These are phyloP conservation scores for Flueggea neowawraea DNA, from an alignment of 441 rosid species.

Conservation along the genomic window DNA sequence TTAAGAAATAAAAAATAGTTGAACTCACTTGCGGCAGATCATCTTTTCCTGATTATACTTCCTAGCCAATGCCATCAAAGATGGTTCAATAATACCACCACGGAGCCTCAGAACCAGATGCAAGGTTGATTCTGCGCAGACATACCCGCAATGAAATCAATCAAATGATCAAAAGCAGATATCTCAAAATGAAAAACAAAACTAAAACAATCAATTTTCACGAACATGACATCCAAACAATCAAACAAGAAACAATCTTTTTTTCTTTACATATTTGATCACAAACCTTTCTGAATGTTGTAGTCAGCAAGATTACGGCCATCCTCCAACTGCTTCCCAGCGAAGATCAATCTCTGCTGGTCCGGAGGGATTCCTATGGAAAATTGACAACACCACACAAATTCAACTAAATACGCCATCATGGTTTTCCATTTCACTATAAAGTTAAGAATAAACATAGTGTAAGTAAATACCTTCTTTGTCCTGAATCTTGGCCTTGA, in stretches of 20 bases:
- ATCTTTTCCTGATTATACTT: constrained; percentile 83
- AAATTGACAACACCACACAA: neutral
- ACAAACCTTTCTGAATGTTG: constrained; percentile 52
- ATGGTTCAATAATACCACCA: constrained; percentile 89
- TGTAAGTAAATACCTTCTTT: constrained; percentile 47
- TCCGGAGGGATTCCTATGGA: constrained; percentile 53
- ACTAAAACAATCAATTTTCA: no score
- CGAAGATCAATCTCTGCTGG: constrained; percentile 62
- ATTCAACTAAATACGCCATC: neutral
- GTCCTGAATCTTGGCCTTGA: constrained; percentile 87
- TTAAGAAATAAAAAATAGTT: no score
- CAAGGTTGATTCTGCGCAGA: constrained; percentile 52
- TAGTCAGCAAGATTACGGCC: constrained; percentile 65
- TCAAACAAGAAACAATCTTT: no score
- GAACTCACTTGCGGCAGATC: constrained; percentile 80
- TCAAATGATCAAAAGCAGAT: no score
- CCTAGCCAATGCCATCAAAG: constrained; percentile 83
- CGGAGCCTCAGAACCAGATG: constrained; percentile 83
- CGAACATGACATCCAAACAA: no score
- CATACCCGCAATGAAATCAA: no score
- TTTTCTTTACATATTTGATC: no score
- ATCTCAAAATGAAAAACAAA: no score
- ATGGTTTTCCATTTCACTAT: neutral
- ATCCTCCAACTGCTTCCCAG: constrained; percentile 71
- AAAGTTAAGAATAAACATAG: no score